Percentiles rank a stretch among this genome's conserved stretches.
Evolutionary conservation across 805 yeast genomes (phyloP).

Genomic region (Starmerella sp.): DNA sequence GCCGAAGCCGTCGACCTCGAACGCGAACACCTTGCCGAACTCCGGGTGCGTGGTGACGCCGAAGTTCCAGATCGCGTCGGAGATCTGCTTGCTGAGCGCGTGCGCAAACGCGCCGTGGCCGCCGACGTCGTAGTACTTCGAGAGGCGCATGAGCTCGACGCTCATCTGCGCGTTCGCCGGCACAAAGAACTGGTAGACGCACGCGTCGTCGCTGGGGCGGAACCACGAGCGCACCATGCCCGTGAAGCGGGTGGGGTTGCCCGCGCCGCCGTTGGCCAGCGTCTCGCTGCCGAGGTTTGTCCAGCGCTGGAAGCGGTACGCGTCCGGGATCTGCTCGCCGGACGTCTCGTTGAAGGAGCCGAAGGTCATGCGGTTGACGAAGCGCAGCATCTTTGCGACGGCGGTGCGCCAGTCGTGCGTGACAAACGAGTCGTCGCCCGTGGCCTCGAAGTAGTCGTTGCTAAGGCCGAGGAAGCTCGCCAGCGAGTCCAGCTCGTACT

Average conservation of each 20-base stretch:
- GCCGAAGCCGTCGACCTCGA: slow-evolving; percentile 83
- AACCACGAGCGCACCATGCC: slow-evolving; percentile 74
- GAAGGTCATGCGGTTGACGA: slow-evolving; percentile 9
- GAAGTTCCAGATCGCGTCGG: slow-evolving; percentile 46
- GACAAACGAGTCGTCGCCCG: slow-evolving; percentile 34
- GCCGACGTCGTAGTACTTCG: slow-evolving; percentile 21
- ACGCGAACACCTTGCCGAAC: slow-evolving; percentile 73
- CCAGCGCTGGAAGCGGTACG: slow-evolving; percentile 59
- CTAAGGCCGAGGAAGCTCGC: slow-evolving; percentile 70
- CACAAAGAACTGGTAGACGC: slow-evolving; percentile 65
- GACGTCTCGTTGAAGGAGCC: slow-evolving; percentile 35
- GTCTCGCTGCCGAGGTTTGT: slow-evolving; percentile 77
- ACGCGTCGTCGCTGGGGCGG: slow-evolving; percentile 81
- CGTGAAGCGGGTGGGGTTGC: slow-evolving; percentile 66
- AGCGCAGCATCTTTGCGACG: slow-evolving; percentile 38
- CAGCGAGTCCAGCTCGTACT: slow-evolving; percentile 76
- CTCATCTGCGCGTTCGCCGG: slow-evolving; percentile 76
- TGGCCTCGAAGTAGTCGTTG: slow-evolving; percentile 53
- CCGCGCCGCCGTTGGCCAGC: slow-evolving; percentile 62
- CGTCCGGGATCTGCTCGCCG: slow-evolving; percentile 40
- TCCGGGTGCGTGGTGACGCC: slow-evolving; percentile 58
- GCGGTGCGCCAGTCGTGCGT: slow-evolving; percentile 50
- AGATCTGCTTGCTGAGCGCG: slow-evolving; percentile 35
- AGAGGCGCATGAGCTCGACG: slow-evolving; percentile 43
- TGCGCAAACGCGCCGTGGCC: slow-evolving; percentile 21